Evolutionary conservation across 1,284 basidiomycete species (phyloP), one percentile per base, ranked within the genome.

Genomic region (Trichosporon ovoides): DNA sequence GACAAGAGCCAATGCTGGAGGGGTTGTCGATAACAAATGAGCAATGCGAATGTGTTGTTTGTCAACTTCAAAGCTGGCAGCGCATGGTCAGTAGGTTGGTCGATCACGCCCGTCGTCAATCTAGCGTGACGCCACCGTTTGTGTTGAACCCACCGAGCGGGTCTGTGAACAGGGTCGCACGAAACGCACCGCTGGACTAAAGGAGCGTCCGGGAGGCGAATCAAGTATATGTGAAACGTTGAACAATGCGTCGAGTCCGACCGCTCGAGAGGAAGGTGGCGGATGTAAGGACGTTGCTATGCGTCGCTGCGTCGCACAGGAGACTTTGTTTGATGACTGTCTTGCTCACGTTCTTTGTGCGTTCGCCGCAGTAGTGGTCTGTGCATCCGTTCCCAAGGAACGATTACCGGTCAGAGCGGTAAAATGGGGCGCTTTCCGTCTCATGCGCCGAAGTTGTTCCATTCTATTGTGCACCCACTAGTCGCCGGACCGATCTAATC

Each of bases 351-450:
- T 31, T 16, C 43, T 22, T n/a, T 28, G 9, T 48, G 22, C n/a
- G 16, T 48, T 22, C 28, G 43, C 43, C 14, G 43, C 43, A 28
- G 28, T 22, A 48, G 28, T 31, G 43, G 43, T 48, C 43, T 48
- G 43, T 48, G 43, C 43, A n/a, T 9, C 28, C 4, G 9, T 31
- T 4, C 28, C 24, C 43, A 48, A 48, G 43, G 43, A 48, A 31
- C 43, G 43, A 28, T 18, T 48, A 22, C 43, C 43, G 43, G 43
- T 48, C 43, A 48, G 43, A 48, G 43, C 43, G 43, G 43, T n/a
- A 48, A 31, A 22, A 16, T 31, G 5, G 14, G 40, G 11, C 14
- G 19, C 9, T 7, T 22, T 20, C 19, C 13, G 9, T 18, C 20
- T 22, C 43, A 7, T 24, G 24, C 24, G 43, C n/a, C n/a, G n/a